Conservation (phyloP, 2,329 filamentous ascomycete species). For the Harringtonia aguacate region DNA sequence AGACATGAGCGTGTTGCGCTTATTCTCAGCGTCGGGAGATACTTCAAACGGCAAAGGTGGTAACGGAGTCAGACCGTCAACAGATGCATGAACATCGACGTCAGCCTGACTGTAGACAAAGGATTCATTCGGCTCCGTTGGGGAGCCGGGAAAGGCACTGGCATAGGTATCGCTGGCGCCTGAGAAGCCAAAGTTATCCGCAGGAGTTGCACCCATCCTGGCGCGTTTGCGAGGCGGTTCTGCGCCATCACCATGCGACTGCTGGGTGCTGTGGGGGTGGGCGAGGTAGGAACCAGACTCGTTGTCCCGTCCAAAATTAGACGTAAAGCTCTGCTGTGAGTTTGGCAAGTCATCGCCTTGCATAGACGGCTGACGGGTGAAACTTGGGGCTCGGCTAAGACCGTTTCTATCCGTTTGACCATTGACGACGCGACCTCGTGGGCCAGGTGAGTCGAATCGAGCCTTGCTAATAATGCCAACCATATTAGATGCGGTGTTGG, state of each 20-base stretch:
- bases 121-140: constrained; percentile 71
- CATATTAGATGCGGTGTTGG: constrained; percentile 81
- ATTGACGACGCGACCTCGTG: constrained; percentile 36
- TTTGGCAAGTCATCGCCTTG: constrained; percentile 63
- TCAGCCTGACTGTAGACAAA: constrained; percentile 54
- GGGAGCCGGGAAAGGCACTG: constrained; percentile 51
- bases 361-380: constrained; percentile 61
- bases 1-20: constrained; percentile 70
- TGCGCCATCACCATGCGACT: constrained; percentile 41
- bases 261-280: constrained; percentile 29
- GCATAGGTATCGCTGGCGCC: constrained; percentile 32
- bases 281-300: constrained; percentile 58
- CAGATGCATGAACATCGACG: constrained; percentile 24
- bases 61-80: constrained; percentile 48
- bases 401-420: constrained; percentile 30
- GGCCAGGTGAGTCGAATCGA: constrained; percentile 77
- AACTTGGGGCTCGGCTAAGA: constrained; percentile 55
- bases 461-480: constrained; percentile 96
- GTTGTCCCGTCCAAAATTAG: constrained; percentile 63
- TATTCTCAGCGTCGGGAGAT: constrained; percentile 61
- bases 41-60: constrained; percentile 52
- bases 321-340: constrained; percentile 76
- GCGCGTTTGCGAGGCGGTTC: constrained; percentile 80
- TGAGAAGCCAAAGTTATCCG: constrained; percentile 43
- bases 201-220: constrained; percentile 43